These are phyloP conservation scores for Lachancea nothofagi DNA, from an alignment of 805 yeast species.

Conservation along the genomic window DNA sequence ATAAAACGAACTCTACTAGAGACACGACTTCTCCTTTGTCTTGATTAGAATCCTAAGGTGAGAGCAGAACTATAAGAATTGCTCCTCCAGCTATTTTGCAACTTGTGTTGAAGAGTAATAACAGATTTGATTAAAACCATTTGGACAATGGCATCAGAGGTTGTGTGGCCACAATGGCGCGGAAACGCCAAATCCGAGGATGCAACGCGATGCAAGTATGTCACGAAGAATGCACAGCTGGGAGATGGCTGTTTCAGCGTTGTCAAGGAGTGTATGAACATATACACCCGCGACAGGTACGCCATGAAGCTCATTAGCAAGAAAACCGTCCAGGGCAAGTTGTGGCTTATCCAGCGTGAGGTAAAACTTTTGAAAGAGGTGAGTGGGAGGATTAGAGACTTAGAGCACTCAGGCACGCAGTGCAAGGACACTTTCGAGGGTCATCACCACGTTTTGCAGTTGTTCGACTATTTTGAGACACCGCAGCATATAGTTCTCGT, in stretches of 20 bases:
- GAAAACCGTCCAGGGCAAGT: conserved; percentile 23
- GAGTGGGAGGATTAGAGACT: conserved; percentile 20
- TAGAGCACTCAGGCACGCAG: conserved; percentile 26
- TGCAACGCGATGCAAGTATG: conserved; percentile 24
- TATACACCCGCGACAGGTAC: conserved; percentile 37
- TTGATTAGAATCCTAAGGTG: too few species aligned
- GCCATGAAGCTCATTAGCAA: conserved; percentile 43
- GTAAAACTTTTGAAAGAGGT: conserved; percentile 42
- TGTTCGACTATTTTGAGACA: conserved; percentile 69
- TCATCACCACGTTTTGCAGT: conserved; percentile 48
- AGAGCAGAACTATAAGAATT: too few species aligned
- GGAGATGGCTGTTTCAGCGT: conserved; percentile 48
- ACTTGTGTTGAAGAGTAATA: too few species aligned
- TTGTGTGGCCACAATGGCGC: conserved; percentile 7
- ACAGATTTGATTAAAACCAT: too few species aligned
- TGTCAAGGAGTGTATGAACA: conserved; percentile 46
- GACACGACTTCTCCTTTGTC: too few species aligned
- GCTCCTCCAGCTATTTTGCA: too few species aligned
- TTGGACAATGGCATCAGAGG: conserved; percentile 1
- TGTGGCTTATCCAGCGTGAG: conserved; percentile 51
- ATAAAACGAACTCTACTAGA: too few species aligned
- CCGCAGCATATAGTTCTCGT: conserved; percentile 48
- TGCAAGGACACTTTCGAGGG: conserved; percentile 28
- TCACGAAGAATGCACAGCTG: conserved; percentile 25
- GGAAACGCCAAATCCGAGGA: background rate